Evolutionary conservation across 495 filamentous ascomycete species (phyloP), one percentile per base, ranked within the genome.

Genomic region (Trichoderma erinaceum): DNA sequence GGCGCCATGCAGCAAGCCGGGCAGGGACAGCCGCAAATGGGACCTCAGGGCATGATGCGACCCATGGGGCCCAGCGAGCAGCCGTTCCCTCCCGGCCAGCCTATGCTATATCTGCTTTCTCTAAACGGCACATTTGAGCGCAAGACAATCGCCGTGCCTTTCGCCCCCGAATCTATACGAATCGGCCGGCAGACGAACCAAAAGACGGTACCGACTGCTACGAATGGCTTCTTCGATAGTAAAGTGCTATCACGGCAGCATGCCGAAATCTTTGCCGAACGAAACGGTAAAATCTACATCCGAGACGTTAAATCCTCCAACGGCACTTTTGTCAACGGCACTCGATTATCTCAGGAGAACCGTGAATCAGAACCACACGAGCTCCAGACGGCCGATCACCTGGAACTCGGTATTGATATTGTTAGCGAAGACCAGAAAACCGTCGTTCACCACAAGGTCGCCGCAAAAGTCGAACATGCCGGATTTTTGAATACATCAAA

Each of bases 361-460:
- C 85, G 91, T 69, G 95, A 99, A 72, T 97, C 93, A 1, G 95
- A 99, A 52, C 92, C 95, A 0, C 92, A 97, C 71, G 92, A 97
- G 72, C 79, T 99, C 32, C 87, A 91, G 68, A 90, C 93, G 68
- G 86, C 90, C 70, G 95, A 98, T 75, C 88, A 93, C 48, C 78
- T 99, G 38, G 95, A 99, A 73, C 79, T 99, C 56, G 95, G 95
- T 61, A 99, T 99, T 67, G 95, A 99, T 76, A 99, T 99, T 71
- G 93, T 99, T 25, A 94, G 91, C 73, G 95, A 99, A 74, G 95
- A 99, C 75, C 94, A 97, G 75, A 97, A 96, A 78, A 97, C 92
- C 0, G 90, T 99, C 41, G 93, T 99, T 16, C 95, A 99, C 76
- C 95, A 97, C 78, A 99, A 99, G 73, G 95, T 99, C 32, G 92